A percentile compares a stretch with the other conserved stretches of the same genome.
Conservation (phyloP, 2,329 filamentous ascomycete species). For the Pseudogymnoascus sp. region DNA sequence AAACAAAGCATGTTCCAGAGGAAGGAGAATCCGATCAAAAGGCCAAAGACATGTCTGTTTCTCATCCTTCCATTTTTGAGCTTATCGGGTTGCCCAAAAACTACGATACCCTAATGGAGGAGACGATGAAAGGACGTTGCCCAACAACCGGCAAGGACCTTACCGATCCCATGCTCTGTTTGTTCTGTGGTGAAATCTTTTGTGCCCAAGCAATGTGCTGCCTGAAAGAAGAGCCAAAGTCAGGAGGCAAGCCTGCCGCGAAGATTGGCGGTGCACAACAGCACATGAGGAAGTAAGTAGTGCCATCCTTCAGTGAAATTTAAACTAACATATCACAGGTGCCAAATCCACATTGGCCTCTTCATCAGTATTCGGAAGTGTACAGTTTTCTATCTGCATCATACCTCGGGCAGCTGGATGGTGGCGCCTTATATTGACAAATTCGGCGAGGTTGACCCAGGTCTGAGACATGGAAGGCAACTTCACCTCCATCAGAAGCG, state of each 20-base stretch:
- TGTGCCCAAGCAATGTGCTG: conserved; percentile 94
- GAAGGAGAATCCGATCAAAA: not conserved
- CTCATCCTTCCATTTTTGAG: conserved; percentile 89
- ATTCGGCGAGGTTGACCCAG: conserved; percentile 92
- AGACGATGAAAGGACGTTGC: conserved; percentile 74
- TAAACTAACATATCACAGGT: conserved; percentile 42
- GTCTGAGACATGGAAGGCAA: conserved; percentile 77
- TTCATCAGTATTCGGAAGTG: conserved; percentile 98
- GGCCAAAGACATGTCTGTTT: conserved; percentile 33
- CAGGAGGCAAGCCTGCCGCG: conserved; percentile 33
- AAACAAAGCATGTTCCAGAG: not conserved
- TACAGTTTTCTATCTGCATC: conserved; percentile 79
- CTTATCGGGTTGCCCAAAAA: conserved; percentile 85
- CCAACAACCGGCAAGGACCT: conserved; percentile 87
- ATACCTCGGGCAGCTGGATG: conserved; percentile 72
- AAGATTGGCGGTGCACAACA: conserved; percentile 78
- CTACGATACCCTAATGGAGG: conserved; percentile 87
- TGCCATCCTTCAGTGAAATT: conserved; percentile 20
- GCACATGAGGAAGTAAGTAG: conserved; percentile 72
- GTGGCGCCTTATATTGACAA: conserved; percentile 90
- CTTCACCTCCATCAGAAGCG: conserved; percentile 88
- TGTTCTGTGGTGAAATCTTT: conserved; percentile 95
- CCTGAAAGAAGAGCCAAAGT: conserved; percentile 49
- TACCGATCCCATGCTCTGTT: conserved; percentile 80
- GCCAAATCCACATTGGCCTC: conserved; percentile 80